Base-by-base conservation (phyloP, 371 early-diverging fungal genomes). In the Zancudomyces culisetae region DNA sequence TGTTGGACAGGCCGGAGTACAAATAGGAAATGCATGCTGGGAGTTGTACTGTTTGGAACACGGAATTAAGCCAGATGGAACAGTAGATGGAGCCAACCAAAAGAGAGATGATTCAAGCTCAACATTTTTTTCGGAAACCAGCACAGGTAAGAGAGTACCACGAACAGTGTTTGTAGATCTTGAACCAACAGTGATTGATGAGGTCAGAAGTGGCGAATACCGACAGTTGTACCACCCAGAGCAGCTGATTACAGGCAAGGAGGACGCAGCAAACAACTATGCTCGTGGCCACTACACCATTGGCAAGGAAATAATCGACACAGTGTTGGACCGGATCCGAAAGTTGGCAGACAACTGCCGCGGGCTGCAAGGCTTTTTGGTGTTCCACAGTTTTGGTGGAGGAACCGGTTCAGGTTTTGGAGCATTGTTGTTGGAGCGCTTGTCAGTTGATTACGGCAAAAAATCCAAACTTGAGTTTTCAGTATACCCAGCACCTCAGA, bases 1-100 rank as follows among this genome's bases (percentile, higher is more conserved):
- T 83, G 90, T 87, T 58, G 88, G 90, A 64, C 89, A 98, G 78
- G 99, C 98, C 62, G 99, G 99, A 86, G 89, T 98, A 66, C 99
- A 98, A 76, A 98, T 98, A 69, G 99, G 99, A 81, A 98, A 97
- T 80, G 87, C 96, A 75, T 97, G 98, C 77, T 98, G 99, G 99
- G 99, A 98, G 70, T 80, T 95, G 49, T 96, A 95, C 79, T 91
- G 94, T 72, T 78, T 87, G 56, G 96, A 96, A 75, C 98, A 98
- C 78, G 91, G 93, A 56, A 90, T 98, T 66, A 80, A 83, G 57
- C 96, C 98, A 54, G 94, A 96, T 70, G 98, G 98, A 57, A 45
- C 60, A 42, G 79, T 86, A 76, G 83, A 84, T 51, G 66, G 75
- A 45, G 80, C 80, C 51, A 59, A 64, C 55, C 60, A 62, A 29